Conservation (phyloP, 2,329 filamentous ascomycete species). For the Fusarium burgessii region DNA sequence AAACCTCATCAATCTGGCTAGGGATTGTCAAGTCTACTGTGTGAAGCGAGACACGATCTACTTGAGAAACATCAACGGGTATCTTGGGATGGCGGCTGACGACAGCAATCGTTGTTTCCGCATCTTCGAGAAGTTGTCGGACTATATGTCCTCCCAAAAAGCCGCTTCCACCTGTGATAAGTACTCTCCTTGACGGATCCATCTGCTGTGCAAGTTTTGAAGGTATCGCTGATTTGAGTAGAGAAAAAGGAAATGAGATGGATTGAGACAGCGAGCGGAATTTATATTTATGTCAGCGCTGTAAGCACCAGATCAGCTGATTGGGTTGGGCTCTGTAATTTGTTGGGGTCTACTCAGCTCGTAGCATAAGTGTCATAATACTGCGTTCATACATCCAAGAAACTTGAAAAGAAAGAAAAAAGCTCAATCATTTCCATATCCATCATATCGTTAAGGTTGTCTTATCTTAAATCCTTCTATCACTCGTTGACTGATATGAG, state of each 20-base stretch:
- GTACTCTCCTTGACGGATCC: neutral
- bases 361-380: too few species aligned
- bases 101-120: neutral
- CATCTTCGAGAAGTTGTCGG: neutral
- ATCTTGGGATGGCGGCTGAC: slow-evolving; percentile 1
- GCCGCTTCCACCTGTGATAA: neutral
- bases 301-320: neutral
- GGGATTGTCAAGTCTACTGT: neutral
- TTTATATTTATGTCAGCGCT: neutral
- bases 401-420: too few species aligned
- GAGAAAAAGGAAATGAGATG: neutral
- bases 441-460: too few species aligned
- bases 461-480: too few species aligned
- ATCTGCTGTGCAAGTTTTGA: neutral
- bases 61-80: neutral
- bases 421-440: too few species aligned
- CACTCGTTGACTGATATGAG: too few species aligned
- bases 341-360: too few species aligned
- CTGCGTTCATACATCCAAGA: too few species aligned
- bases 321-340: too few species aligned
- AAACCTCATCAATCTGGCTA: neutral
- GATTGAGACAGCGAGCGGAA: neutral
- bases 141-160: slow-evolving; percentile 10
- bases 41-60: neutral
- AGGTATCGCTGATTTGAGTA: too few species aligned